phyloP scores from a whole-genome alignment of 768 basidiomycete genomes.

The Serendipita sp. region DNA sequence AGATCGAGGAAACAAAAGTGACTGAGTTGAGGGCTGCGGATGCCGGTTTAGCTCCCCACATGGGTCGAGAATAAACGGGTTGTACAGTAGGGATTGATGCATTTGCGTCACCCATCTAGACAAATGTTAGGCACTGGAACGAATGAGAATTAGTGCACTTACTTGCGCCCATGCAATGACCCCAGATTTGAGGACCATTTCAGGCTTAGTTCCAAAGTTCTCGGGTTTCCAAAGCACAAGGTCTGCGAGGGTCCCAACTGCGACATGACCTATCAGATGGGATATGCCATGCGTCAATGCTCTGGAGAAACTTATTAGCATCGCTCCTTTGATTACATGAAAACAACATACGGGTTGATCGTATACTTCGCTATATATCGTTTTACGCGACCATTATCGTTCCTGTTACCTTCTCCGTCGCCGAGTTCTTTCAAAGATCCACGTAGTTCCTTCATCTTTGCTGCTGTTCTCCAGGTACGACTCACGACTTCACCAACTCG shows the following conservation, averaged over 20 bases:
- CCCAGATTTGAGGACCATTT: constrained; percentile 90
- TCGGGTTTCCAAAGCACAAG: constrained; percentile 92
- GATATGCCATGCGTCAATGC: constrained; percentile 91
- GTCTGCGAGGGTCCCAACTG: constrained; percentile 73
- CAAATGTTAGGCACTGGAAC: neutral
- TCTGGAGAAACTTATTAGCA: constrained; percentile 24
- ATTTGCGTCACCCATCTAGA: constrained; percentile 90
- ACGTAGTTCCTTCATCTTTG: constrained; percentile 70
- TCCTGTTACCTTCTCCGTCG: constrained; percentile 36
- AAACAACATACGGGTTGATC: constrained; percentile 70
- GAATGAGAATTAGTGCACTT: constrained; percentile 13
- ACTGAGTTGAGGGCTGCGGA: constrained; percentile 77
- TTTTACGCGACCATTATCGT: constrained; percentile 84
- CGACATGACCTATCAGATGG: constrained; percentile 71
- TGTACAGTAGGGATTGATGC: constrained; percentile 93
- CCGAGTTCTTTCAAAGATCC: constrained; percentile 61
- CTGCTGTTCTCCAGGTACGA: constrained; percentile 92
- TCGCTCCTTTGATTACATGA: neutral
- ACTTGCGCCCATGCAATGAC: constrained; percentile 86
- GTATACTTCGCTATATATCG: constrained; percentile 94
- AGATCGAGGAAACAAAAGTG: constrained; percentile 67
- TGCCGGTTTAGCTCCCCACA: constrained; percentile 77
- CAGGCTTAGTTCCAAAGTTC: constrained; percentile 82
- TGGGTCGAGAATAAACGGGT: constrained; percentile 68
- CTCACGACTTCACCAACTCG: constrained; percentile 88